Evolutionary conservation across 2,329 filamentous ascomycete genomes (phyloP), one percentile per base, ranked within the genome.

Genomic region (Colletotrichum liaoningense): DNA sequence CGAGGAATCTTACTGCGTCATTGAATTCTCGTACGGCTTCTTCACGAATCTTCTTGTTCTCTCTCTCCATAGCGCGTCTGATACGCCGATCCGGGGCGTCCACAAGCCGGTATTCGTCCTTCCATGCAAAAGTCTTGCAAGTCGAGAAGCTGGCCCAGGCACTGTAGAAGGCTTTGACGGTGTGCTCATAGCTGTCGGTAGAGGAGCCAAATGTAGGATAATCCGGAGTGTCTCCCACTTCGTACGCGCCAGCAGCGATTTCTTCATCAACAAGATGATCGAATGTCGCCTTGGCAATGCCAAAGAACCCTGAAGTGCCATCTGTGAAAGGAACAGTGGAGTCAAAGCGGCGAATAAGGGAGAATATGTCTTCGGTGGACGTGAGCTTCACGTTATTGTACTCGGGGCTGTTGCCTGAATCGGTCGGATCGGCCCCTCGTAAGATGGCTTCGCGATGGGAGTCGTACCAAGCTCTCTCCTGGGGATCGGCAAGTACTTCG

Each of bases 401-500:
- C 57, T 93, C 91, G 76, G 90, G 91, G 67, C 90, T 86, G 46
- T 86, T 87, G 24, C 83, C 84, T 49, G 81, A 83, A 33, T 82
- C 83, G 33, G 82, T 81, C 38, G 80, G 76, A 67, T 91, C 90
- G 70, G 90, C 88, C 52, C 92, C 93, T 35, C 90, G 89, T 75
- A 98, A 85, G 74, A 98, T 97, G 63, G 93, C 92, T 77, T 95
- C 92, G 74, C 95, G 93, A 80, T 99, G 97, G 3, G 95, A 95
- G 83, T 99, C 96, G 84, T 99, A 99, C 97, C 97, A 99, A 38
- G 95, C 93, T 77, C 97, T 91, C 82, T 99, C 97, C 81, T 99
- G 96, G 12, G 95, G 92, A 81, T 99, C 97, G 1, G 95, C 97
- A 1, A 99, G 89, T n/a, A 99, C 91, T 82, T 98, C 95, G 81